Conservation (phyloP, 495 filamentous ascomycete genomes). For the Margaritispora aquatica region DNA sequence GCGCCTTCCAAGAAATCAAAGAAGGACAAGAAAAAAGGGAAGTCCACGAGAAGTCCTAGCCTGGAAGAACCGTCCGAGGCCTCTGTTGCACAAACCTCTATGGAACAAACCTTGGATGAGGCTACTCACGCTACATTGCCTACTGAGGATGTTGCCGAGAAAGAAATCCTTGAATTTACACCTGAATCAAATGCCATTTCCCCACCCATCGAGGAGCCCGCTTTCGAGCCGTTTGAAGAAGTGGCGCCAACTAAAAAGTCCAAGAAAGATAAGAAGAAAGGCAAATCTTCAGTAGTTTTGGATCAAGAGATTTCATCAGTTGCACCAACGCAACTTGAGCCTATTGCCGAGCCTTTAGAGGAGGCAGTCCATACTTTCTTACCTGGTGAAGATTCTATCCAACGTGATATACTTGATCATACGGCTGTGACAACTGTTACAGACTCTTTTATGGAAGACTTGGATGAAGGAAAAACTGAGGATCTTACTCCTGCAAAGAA, state of each 20-base stretch:
- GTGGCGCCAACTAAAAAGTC: slow-evolving; percentile 10
- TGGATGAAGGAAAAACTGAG: not conserved
- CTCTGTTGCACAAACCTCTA: not conserved
- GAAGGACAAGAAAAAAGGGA: slow-evolving; percentile 19
- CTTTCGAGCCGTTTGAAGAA: slow-evolving; percentile 4
- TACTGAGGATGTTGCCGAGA: not conserved
- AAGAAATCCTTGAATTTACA: not conserved
- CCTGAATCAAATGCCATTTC: not conserved
- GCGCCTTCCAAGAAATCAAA: slow-evolving; percentile 24
- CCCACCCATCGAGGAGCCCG: not conserved
- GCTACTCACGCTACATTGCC: not conserved
- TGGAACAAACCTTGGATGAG: not conserved
- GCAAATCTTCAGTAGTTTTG: slow-evolving; percentile 5
- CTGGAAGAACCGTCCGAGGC: not conserved
- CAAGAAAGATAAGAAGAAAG: slow-evolving; percentile 24
- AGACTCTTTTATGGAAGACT: no score
- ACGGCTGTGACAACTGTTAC: not conserved
- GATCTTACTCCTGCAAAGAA: slow-evolving; percentile 19
- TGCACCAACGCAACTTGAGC: not conserved
- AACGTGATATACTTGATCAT: not conserved
- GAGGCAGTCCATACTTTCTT: not conserved
- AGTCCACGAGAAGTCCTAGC: not conserved
- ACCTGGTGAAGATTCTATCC: not conserved
- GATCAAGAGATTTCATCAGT: not conserved
- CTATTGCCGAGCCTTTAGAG: not conserved